These are phyloP conservation scores for Sonneratia alba DNA, from an alignment of 345 rosid genomes.

Conservation along the genomic window DNA sequence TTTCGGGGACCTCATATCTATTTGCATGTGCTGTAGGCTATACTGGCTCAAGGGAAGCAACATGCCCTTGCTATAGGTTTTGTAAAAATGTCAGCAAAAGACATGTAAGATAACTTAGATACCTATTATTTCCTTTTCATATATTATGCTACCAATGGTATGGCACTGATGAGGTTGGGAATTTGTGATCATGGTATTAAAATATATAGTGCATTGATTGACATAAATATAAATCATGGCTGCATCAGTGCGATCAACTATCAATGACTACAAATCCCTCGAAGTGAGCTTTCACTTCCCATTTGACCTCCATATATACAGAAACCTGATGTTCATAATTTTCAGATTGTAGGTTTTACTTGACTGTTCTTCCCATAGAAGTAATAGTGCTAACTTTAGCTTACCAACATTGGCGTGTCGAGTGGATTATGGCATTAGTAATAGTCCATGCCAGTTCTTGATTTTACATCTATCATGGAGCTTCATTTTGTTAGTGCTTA, in stretches of 20 bases:
- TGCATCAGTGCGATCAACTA: too few species aligned
- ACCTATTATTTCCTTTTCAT: not conserved
- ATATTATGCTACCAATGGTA: not conserved
- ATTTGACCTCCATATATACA: too few species aligned
- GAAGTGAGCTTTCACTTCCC: too few species aligned
- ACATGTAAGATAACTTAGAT: constrained; percentile 55
- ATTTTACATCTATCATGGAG: not conserved
- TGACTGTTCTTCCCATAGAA: too few species aligned
- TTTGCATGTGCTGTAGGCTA: constrained; percentile 38
- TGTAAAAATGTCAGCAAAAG: constrained; percentile 96
- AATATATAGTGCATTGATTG: not conserved
- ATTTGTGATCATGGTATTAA: not conserved
- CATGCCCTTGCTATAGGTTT: constrained; percentile 97
- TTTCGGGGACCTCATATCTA: not conserved
- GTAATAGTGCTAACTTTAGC: too few species aligned
- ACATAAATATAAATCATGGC: not conserved
- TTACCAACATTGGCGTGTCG: too few species aligned
- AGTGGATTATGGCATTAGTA: not conserved
- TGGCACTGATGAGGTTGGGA: not conserved
- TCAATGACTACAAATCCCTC: too few species aligned
- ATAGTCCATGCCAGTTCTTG: not conserved
- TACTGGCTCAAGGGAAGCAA: constrained; percentile 98
- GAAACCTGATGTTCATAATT: too few species aligned
- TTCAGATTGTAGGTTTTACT: too few species aligned
- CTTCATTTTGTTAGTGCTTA: not conserved